These are phyloP conservation scores for Chloris gayana DNA, from an alignment of 176 grass and related monocot genomes.

Conservation along the genomic window DNA sequence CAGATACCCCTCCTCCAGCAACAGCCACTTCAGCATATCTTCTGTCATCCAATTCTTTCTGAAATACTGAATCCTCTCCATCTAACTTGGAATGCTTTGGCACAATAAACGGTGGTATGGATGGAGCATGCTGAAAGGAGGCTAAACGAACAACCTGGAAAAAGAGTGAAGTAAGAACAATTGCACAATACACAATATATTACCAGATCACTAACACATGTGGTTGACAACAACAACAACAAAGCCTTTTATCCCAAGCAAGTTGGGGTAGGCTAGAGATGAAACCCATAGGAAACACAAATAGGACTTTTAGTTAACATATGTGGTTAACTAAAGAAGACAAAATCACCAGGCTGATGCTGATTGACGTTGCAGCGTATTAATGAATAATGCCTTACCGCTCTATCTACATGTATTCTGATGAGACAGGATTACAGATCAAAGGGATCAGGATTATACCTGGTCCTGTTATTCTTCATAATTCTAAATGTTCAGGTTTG, in stretches of 20 bases:
- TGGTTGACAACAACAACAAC: too few relatives aligned
- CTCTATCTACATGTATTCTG: neutral
- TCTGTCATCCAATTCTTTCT: slow-evolving; percentile 92
- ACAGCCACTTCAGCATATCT: slow-evolving; percentile 93
- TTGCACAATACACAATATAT: slow-evolving; percentile 6
- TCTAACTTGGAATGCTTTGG: slow-evolving; percentile 79
- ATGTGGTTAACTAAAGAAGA: slow-evolving; percentile 1
- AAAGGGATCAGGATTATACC: neutral
- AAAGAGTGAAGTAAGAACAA: slow-evolving; percentile 18
- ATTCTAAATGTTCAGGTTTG: slow-evolving; percentile 25
- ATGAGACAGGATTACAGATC: neutral
- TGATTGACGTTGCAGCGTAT: neutral
- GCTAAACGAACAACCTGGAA: slow-evolving; percentile 92
- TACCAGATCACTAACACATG: neutral
- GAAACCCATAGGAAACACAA: too few relatives aligned
- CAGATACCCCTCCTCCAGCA: slow-evolving; percentile 96
- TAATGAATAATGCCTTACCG: neutral
- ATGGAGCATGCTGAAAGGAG: slow-evolving; percentile 85
- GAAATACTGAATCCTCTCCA: slow-evolving; percentile 78
- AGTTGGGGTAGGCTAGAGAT: too few relatives aligned
- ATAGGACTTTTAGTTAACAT: too few relatives aligned
- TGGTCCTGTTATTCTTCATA: slow-evolving; percentile 10
- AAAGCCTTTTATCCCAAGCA: too few relatives aligned
- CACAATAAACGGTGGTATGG: slow-evolving; percentile 66
- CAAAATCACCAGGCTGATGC: neutral